These are phyloP conservation scores for Aspergillus haitiensis DNA, from an alignment of 495 filamentous ascomycete genomes.

Conservation along the genomic window DNA sequence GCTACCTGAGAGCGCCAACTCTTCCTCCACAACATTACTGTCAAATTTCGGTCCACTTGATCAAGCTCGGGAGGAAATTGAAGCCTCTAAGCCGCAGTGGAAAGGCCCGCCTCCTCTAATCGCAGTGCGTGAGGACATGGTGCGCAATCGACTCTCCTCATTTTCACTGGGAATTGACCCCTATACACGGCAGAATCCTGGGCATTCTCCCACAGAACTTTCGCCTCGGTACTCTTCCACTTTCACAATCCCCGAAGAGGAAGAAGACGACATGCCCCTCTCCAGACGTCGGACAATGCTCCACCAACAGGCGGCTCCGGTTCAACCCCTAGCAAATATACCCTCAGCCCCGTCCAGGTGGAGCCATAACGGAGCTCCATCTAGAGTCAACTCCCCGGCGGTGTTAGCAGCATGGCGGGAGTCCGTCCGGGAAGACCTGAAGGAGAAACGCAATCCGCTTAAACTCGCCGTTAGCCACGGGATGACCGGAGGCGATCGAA, in stretches of 20 bases:
- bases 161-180: slow-evolving; percentile 42
- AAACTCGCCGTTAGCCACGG: slow-evolving; percentile 15
- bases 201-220: slow-evolving; percentile 27
- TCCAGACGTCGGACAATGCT: slow-evolving; percentile 61
- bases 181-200: slow-evolving; percentile 34
- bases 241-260: slow-evolving; percentile 30
- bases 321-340: slow-evolving; percentile 20
- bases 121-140: slow-evolving; percentile 42
- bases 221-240: slow-evolving; percentile 15
- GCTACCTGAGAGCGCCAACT: slow-evolving; percentile 9
- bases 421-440: slow-evolving; percentile 64
- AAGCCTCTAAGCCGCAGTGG: slow-evolving; percentile 29
- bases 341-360: slow-evolving; percentile 24
- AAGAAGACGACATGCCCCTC: slow-evolving; percentile 71
- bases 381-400: slow-evolving; percentile 53
- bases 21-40: slow-evolving; percentile 5
- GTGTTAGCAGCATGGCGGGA: slow-evolving; percentile 75
- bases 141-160: slow-evolving; percentile 42
- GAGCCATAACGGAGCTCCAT: slow-evolving; percentile 21
- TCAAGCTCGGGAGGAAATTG: slow-evolving; percentile 18
- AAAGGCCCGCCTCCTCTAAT: slow-evolving; percentile 41
- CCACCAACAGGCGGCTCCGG: slow-evolving; percentile 37
- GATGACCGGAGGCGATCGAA: slow-evolving; percentile 17
- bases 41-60: slow-evolving; percentile 10
- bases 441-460: slow-evolving; percentile 43